phyloP scores from a whole-genome alignment of 2,329 filamentous ascomycete species.

The Nigrograna mackinnonii region DNA sequence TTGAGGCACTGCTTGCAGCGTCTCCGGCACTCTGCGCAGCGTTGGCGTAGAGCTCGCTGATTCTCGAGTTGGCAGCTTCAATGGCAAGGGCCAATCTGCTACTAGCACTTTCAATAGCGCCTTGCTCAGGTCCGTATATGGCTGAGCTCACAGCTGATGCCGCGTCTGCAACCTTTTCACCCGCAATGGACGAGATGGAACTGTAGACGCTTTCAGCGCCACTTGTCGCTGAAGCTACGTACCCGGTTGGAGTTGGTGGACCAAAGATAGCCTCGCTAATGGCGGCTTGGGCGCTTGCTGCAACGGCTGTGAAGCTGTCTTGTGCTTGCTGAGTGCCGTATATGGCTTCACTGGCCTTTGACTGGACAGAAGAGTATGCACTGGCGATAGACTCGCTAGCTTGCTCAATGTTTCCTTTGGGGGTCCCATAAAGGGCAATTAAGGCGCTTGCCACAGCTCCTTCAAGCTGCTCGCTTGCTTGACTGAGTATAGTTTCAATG shows the following conservation, averaged over 20 bases:
- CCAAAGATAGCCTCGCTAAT: constrained; percentile 63
- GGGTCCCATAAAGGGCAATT: constrained; percentile 60
- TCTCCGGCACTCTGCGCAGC: constrained; percentile 47
- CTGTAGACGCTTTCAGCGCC: constrained; percentile 49
- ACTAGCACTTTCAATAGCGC: constrained; percentile 50
- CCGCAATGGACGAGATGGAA: constrained; percentile 50
- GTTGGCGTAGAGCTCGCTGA: constrained; percentile 43
- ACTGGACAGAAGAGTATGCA: constrained; percentile 55
- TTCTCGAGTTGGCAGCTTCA: constrained; percentile 47
- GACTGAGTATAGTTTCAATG: constrained; percentile 60
- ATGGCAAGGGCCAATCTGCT: constrained; percentile 46
- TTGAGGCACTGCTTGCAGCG: constrained; percentile 49
- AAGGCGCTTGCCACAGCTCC: constrained; percentile 63
- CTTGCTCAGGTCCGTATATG: constrained; percentile 52
- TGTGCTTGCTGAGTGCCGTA: constrained; percentile 61
- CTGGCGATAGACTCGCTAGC: constrained; percentile 58
- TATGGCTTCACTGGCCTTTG: constrained; percentile 56
- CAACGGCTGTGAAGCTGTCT: constrained; percentile 57
- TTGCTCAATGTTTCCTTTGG: constrained; percentile 57
- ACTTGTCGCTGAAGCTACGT: constrained; percentile 48
- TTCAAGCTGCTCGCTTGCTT: constrained; percentile 61
- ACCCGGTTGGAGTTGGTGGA: constrained; percentile 50
- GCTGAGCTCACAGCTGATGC: constrained; percentile 46
- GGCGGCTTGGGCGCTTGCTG: constrained; percentile 57
- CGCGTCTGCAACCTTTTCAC: constrained; percentile 41